phyloP scores from a whole-genome alignment of 1,139 yeast genomes.

The Suhomyces bribrorum region DNA sequence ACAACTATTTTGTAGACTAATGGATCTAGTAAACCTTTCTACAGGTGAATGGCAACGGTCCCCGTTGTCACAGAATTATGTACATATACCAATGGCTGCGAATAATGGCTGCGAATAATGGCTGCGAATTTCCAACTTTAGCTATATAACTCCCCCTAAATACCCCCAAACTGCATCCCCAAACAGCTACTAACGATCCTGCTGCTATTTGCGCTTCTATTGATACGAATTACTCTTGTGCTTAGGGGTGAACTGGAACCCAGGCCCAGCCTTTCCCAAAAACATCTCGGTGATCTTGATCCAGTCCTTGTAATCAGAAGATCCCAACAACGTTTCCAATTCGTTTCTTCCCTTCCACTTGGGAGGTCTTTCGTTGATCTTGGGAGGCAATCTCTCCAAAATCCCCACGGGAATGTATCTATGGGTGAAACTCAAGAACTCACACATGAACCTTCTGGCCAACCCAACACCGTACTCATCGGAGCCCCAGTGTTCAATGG shows the following conservation, averaged over 20 bases:
- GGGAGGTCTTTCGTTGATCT: constrained; percentile 91
- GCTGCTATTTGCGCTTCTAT: too few relatives aligned
- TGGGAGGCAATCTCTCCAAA: constrained; percentile 84
- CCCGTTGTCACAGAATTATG: too few relatives aligned
- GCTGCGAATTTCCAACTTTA: too few relatives aligned
- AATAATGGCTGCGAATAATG: too few relatives aligned
- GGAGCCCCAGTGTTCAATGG: constrained; percentile 96
- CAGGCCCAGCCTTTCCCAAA: constrained; percentile 77
- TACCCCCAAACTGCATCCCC: too few relatives aligned
- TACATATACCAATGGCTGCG: too few relatives aligned
- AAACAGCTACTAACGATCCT: too few relatives aligned
- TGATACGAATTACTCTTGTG: constrained; percentile 88
- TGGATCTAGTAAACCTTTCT: too few relatives aligned
- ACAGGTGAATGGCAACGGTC: too few relatives aligned
- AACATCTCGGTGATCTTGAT: constrained; percentile 96
- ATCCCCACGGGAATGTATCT: constrained; percentile 94
- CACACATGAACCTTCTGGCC: constrained; percentile 91
- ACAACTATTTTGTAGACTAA: not conserved
- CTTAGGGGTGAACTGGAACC: constrained; percentile 83
- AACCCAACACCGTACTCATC: constrained; percentile 91
- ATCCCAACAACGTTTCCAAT: constrained; percentile 83
- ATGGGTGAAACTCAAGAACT: constrained; percentile 89
- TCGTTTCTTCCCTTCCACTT: constrained; percentile 94
- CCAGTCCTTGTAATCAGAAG: constrained; percentile 90
- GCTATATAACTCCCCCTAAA: too few relatives aligned